A percentile compares a stretch with the other conserved stretches of the same genome.
phyloP scores from a whole-genome alignment of 2,329 filamentous ascomycete species.

The Elsinoe fawcettii region DNA sequence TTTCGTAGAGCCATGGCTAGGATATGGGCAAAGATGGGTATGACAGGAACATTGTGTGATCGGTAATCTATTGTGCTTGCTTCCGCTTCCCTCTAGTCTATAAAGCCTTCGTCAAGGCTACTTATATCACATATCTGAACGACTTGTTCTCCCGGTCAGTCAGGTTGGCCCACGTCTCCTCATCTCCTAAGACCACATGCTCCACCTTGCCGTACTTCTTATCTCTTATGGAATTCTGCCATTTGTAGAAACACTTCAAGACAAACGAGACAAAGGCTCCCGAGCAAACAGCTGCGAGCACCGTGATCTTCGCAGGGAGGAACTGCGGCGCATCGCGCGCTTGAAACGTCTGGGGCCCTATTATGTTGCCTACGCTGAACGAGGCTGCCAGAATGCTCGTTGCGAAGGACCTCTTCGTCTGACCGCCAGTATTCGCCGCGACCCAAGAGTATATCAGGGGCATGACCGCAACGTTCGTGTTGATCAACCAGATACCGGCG shows the following conservation, averaged over 20 bases:
- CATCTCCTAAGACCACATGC: slow-evolving; percentile 23
- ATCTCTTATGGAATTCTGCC: slow-evolving; percentile 29
- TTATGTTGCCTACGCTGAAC: slow-evolving; percentile 28
- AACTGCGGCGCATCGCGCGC: slow-evolving; percentile 29
- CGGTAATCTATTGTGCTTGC: too few relatives aligned
- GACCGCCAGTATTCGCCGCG: slow-evolving; percentile 41
- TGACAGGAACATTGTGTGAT: too few relatives aligned
- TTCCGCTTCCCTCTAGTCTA: not conserved
- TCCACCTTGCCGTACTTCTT: slow-evolving; percentile 22
- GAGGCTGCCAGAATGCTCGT: not conserved
- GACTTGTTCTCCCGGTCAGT: slow-evolving; percentile 52
- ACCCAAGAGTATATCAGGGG: slow-evolving; percentile 29
- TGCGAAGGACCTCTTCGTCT: slow-evolving; percentile 26
- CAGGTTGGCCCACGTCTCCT: slow-evolving; percentile 31
- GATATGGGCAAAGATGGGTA: too few relatives aligned
- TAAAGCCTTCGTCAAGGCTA: not conserved
- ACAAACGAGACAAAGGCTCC: slow-evolving; percentile 29
- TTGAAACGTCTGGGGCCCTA: slow-evolving; percentile 31
- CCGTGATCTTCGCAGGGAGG: slow-evolving; percentile 33
- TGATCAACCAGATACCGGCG: slow-evolving; percentile 28
- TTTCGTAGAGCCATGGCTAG: too few relatives aligned
- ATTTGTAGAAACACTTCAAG: slow-evolving; percentile 43
- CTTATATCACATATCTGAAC: slow-evolving; percentile 41
- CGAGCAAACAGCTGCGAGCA: slow-evolving; percentile 18
- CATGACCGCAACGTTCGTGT: slow-evolving; percentile 26